phyloP scores from a whole-genome alignment of 1,139 yeast species.

The Sugiyamaella neomexicana region DNA sequence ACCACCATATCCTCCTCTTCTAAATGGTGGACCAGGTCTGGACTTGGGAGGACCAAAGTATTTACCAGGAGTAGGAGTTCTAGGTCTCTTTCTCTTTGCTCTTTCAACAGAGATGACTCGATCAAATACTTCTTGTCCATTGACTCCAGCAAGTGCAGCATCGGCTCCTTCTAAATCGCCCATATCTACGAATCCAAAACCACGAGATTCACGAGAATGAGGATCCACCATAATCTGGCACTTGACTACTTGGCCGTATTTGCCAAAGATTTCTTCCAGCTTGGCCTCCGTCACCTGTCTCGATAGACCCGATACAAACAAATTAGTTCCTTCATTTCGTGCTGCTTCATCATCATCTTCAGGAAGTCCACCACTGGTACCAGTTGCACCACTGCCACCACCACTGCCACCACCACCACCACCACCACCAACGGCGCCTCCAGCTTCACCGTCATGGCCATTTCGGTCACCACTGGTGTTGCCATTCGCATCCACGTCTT shows the following conservation, averaged over 20 bases:
- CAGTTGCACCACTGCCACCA: neutral
- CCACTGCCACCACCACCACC: neutral
- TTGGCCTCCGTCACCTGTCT: conserved; percentile 39
- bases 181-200: conserved; percentile 45
- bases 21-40: conserved; percentile 25
- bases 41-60: conserved; percentile 44
- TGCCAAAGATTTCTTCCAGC: conserved; percentile 38
- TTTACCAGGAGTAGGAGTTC: conserved; percentile 46
- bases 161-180: conserved; percentile 39
- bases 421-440: neutral
- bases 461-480: neutral
- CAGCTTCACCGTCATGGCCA: conserved; percentile 1
- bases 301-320: conserved; percentile 43
- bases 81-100: conserved; percentile 43
- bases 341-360: conserved; percentile 33
- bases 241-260: conserved; percentile 40
- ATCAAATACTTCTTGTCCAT: conserved; percentile 39
- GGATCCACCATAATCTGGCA: conserved; percentile 44
- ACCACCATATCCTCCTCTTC: conserved; percentile 24
- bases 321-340: conserved; percentile 41
- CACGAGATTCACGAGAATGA: conserved; percentile 43
- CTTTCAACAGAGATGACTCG: conserved; percentile 39
- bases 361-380: neutral
- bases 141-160: conserved; percentile 38
- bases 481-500: conserved; percentile 5